Evolutionary conservation across 495 filamentous ascomycete genomes (phyloP).

Genomic region (Penicillium cosmopolitanum): DNA sequence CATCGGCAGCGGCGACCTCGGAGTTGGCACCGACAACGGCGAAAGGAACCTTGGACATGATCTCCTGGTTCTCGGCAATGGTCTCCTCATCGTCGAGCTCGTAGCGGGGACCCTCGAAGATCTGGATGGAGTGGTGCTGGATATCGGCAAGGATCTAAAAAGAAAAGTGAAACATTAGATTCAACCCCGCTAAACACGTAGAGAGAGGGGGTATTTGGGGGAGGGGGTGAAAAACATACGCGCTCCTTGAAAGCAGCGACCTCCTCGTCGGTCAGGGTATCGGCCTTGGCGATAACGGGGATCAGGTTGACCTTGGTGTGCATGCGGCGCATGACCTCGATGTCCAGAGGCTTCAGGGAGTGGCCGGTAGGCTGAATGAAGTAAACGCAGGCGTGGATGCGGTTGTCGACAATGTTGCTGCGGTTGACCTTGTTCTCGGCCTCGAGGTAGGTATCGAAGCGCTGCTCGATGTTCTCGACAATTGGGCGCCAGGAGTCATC

Average conservation of each 20-base stretch:
- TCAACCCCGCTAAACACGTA: conserved; percentile 2
- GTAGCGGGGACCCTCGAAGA: conserved; percentile 98
- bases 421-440: conserved; percentile 99
- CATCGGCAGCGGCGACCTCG: conserved; percentile 88
- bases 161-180: conserved; percentile 5
- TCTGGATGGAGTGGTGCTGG: conserved; percentile 93
- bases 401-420: conserved; percentile 99
- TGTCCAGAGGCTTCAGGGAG: conserved; percentile 98
- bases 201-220: background rate
- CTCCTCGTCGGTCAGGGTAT: conserved; percentile 97
- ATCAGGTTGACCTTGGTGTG: conserved; percentile 99
- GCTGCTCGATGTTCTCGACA: conserved; percentile 98
- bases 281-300: conserved; percentile 96
- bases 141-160: conserved; percentile 96
- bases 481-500: conserved; percentile 99
- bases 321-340: conserved; percentile 97
- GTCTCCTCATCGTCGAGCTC: conserved; percentile 99
- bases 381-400: conserved; percentile 97
- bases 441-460: conserved; percentile 96
- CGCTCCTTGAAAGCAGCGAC: conserved; percentile 91
- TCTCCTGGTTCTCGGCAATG: conserved; percentile 99
- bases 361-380: conserved; percentile 99
- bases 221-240: conserved; percentile 56
- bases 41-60: conserved; percentile 99
- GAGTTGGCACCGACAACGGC: conserved; percentile 95